phyloP scores from a whole-genome alignment of 2,329 filamentous ascomycete genomes.

The Penicillium corylophilum region DNA sequence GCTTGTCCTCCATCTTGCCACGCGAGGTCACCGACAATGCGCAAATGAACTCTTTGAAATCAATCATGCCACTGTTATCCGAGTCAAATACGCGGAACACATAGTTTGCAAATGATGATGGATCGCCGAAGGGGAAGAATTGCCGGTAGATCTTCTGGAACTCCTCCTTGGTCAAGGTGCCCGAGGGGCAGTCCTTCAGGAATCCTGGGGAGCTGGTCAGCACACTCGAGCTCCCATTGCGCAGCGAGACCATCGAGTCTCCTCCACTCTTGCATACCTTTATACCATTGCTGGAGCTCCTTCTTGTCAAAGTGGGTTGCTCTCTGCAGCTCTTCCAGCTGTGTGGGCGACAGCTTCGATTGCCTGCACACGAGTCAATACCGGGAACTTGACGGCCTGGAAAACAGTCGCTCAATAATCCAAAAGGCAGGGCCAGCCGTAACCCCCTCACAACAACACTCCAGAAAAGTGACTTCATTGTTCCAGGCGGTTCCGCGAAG shows the following conservation, averaged over 20 bases:
- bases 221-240: not conserved
- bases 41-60: slow-evolving; percentile 99
- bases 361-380: slow-evolving; percentile 60
- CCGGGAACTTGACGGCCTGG: not conserved
- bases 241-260: not conserved
- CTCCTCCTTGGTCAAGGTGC: slow-evolving; percentile 95
- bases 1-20: slow-evolving; percentile 98
- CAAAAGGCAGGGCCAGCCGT: not conserved
- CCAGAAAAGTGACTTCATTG: not conserved
- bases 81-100: slow-evolving; percentile 99
- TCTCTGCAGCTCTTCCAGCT: slow-evolving; percentile 92
- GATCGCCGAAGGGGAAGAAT: slow-evolving; percentile 98
- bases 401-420: not conserved
- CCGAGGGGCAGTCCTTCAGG: slow-evolving; percentile 95
- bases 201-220: slow-evolving; percentile 64
- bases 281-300: slow-evolving; percentile 99
- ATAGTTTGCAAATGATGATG: slow-evolving; percentile 95
- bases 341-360: slow-evolving; percentile 95
- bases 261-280: slow-evolving; percentile 62
- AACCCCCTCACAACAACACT: not conserved
- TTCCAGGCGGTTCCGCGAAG: slow-evolving; percentile 4
- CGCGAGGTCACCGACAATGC: slow-evolving; percentile 94
- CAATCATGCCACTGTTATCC: slow-evolving; percentile 95
- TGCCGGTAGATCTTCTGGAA: slow-evolving; percentile 99
- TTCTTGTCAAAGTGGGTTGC: slow-evolving; percentile 99